Base-by-base conservation (phyloP, 208 protist species). In the Trypanosoma caninum region DNA sequence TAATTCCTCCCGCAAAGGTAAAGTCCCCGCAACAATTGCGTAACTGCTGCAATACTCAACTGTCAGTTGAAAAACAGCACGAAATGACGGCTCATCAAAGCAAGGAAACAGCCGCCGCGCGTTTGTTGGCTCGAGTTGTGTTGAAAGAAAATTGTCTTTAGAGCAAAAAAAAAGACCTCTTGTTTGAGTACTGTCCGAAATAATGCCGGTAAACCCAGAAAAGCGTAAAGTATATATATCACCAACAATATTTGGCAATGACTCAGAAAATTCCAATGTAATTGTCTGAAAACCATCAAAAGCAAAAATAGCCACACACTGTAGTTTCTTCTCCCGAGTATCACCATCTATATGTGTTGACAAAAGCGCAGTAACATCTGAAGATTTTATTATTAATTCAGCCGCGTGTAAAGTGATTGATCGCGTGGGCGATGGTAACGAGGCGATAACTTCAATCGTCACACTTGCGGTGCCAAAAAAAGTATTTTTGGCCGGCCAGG, bases 31-130 rank as follows among this genome's bases (percentile, higher is more conserved):
- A 5, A 93, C 22, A 23, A 80, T 72, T 9, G 66, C 74, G 34
- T 74, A 70, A 9, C 16, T 35, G 1, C 42, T 30, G 9, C 62
- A 62, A 16, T 70, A 70, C 27, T 78, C 58, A 0, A 93, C 71
- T n/a, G 77, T 77, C 3, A 93, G 54, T 59, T 78, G 68, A 40
- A 88, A 89, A 0, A 69, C 65, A 23, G 80, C 42, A 34, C 72
- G 65, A 40, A 85, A 80, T 13, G 48, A 71, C 1, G 82, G 85
- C 59, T 89, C 80, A 54, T 93, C 85, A 50, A 82, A 89, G 65
- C 85, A 93, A 1, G 85, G 85, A 44, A 73, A 81, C 16, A 89
- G 38, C 0, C 65, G 59, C 10, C 85, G 72, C 5, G 85, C 80
- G 31, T 75, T 59, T 27, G 78, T 75, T 18, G 85, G 85, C 61